phyloP scores from a whole-genome alignment of 768 basidiomycete species.

The Lactarius hengduanensis region DNA sequence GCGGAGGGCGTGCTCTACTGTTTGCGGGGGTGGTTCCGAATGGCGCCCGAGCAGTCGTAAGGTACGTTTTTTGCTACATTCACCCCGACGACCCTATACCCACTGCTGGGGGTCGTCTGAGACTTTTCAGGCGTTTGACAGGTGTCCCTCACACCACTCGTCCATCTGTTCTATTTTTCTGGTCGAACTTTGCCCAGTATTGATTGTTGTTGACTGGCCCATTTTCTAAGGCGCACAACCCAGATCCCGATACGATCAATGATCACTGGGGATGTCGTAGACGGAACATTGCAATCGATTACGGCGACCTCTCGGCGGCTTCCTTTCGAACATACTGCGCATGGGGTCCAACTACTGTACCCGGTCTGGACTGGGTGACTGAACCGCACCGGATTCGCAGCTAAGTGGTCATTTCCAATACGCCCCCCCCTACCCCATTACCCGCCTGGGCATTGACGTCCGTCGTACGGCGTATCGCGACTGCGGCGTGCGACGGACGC shows the following conservation, averaged over 20 bases:
- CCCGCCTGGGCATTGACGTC: conserved; percentile 9
- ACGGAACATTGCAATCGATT: conserved; percentile 1
- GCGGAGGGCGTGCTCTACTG: background rate
- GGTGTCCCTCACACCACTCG: background rate
- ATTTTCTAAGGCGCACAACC: background rate
- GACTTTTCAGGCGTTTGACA: background rate
- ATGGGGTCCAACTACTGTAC: background rate
- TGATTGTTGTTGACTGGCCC: background rate
- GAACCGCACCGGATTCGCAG: background rate
- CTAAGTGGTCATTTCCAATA: background rate
- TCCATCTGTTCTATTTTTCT: background rate
- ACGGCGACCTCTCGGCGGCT: background rate
- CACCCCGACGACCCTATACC: background rate
- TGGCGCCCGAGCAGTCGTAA: background rate
- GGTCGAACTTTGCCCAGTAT: background rate
- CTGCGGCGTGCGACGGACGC: conserved; percentile 11
- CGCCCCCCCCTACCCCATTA: background rate
- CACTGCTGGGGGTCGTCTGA: background rate
- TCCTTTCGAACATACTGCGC: background rate
- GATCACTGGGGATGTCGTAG: no score
- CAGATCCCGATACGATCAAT: background rate
- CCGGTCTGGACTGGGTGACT: background rate
- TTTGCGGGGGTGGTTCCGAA: background rate
- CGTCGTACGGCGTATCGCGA: conserved; percentile 14
- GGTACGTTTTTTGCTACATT: background rate